A percentile compares a stretch with the other conserved stretches of the same genome.
Evolutionary conservation across 2,329 filamentous ascomycete species (phyloP).

Genomic region (Macrophomina phaseolina): DNA sequence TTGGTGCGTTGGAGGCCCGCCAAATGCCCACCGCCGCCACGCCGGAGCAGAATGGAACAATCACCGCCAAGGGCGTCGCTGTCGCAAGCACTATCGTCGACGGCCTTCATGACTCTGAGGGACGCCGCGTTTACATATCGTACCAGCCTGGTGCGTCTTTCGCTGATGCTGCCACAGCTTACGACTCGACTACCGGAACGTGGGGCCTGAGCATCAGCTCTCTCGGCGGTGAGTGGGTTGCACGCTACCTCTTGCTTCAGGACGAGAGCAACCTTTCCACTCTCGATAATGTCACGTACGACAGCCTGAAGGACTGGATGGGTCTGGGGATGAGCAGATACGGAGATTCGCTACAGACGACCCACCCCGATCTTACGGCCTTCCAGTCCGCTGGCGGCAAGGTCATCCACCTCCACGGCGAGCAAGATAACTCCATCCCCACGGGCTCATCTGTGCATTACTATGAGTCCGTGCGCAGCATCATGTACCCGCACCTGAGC

Average conservation of each 20-base stretch:
- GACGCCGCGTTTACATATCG: constrained; percentile 49
- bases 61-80: constrained; percentile 38
- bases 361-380: constrained; percentile 57
- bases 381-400: constrained; percentile 61
- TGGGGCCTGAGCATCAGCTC: constrained; percentile 41
- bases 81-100: constrained; percentile 35
- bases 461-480: constrained; percentile 57
- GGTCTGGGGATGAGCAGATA: constrained; percentile 54
- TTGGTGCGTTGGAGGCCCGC: constrained; percentile 29
- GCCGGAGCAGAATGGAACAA: constrained; percentile 40
- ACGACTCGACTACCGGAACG: constrained; percentile 39
- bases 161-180: constrained; percentile 43
- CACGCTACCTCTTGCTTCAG: constrained; percentile 47
- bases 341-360: constrained; percentile 60
- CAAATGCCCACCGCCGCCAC: constrained; percentile 6
- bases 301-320: constrained; percentile 63
- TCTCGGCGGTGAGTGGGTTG: constrained; percentile 49
- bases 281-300: constrained; percentile 57
- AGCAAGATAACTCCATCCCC: constrained; percentile 60
- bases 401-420: constrained; percentile 62
- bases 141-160: constrained; percentile 43
- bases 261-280: not conserved
- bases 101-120: constrained; percentile 49
- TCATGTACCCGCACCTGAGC: constrained; percentile 54
- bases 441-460: constrained; percentile 62